phyloP scores from a whole-genome alignment of 192 early-diverging fungal species.

The Backusella circina region DNA sequence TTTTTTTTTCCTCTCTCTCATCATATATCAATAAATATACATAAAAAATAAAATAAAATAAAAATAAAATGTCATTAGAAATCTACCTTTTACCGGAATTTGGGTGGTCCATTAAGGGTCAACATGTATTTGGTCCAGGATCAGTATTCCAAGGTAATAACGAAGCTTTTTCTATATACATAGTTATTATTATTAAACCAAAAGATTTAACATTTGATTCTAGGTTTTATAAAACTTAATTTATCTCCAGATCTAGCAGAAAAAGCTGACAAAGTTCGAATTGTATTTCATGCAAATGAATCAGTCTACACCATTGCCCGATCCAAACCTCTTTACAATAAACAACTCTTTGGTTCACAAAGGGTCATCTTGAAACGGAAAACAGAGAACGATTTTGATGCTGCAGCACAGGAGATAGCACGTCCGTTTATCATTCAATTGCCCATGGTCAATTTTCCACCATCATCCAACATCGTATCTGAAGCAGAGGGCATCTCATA shows the following conservation, averaged over 20 bases:
- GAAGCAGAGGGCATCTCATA: not conserved
- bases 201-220: not conserved
- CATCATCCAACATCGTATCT: not conserved
- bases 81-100: not conserved
- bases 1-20: not conserved
- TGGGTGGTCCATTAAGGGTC: not conserved
- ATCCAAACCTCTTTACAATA: not conserved
- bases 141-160: constrained; percentile 8
- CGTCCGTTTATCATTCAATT: not conserved
- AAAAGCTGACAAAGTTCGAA: not conserved
- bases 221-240: not conserved
- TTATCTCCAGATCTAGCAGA: not conserved
- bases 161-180: not conserved
- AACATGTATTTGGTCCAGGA: constrained; percentile 4
- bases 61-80: not conserved
- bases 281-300: constrained; percentile 10
- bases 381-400: not conserved
- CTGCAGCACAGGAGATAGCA: not conserved
- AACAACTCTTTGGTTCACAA: not conserved
- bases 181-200: not conserved
- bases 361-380: not conserved
- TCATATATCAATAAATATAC: too few species aligned
- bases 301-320: not conserved
- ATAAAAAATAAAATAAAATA: constrained; percentile 3
- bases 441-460: not conserved